Evolutionary conservation across 306 rosid species (phyloP).

Genomic region (Cucurbita maxima): DNA sequence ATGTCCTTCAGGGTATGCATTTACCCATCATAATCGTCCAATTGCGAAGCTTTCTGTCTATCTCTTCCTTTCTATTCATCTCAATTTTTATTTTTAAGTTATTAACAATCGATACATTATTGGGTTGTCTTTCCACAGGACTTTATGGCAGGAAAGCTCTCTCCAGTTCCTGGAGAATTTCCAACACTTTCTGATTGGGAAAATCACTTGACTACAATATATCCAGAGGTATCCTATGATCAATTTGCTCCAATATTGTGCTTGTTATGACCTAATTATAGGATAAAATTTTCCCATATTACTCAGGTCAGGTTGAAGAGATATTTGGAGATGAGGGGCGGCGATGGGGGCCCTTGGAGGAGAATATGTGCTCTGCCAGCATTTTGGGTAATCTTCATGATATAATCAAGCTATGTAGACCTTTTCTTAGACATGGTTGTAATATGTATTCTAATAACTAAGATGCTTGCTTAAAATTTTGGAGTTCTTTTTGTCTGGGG

Average conservation of each 20-base stretch:
- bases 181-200: conserved; percentile 97
- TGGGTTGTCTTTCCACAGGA: conserved; percentile 39
- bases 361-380: conserved; percentile 97
- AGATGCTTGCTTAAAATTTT: neutral
- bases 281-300: conserved; percentile 3
- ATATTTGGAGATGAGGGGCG: conserved; percentile 98
- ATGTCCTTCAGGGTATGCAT: conserved; percentile 84
- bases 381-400: conserved; percentile 57
- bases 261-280: conserved; percentile 14
- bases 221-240: conserved; percentile 60
- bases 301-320: conserved; percentile 92
- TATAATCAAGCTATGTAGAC: conserved; percentile 9
- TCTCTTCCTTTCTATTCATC: neutral
- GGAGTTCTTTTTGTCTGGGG: neutral
- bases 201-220: conserved; percentile 91
- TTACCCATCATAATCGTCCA: conserved; percentile 13
- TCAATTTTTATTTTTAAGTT: neutral
- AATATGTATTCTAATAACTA: neutral
- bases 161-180: conserved; percentile 72
- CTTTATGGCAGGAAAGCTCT: conserved; percentile 77
- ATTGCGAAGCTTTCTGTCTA: neutral
- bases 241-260: conserved; percentile 1
- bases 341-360: conserved; percentile 99
- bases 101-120: neutral
- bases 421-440: neutral